Evolutionary conservation across 2,329 filamentous ascomycete genomes (phyloP), one percentile per base, ranked within the genome.

Genomic region (Zasmidium angulare): DNA sequence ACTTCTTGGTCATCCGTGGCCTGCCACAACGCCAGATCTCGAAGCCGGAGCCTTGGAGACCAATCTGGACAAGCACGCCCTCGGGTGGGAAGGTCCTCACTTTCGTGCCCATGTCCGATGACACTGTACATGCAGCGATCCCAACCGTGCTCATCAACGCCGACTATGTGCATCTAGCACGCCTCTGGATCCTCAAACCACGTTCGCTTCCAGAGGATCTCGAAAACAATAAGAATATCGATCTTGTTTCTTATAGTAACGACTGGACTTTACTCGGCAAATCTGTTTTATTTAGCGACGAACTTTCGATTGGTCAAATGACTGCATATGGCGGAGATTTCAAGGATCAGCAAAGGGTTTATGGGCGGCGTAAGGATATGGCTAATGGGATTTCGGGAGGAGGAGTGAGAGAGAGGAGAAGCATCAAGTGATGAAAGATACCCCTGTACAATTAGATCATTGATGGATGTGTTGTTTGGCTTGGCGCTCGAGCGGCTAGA

Each of bases 211-310:
- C 49, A 11, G 26, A 29, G 11, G 26, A 29, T 11, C 26, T 29
- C 14, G 47, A 40, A 12, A 43, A 50, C 20, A 46, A 62, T 10
- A 24, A 58, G 17, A 50, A 51, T 20, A 26, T 50, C 9, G 50
- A 61, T 12, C 24, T 53, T 19, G 53, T 60, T 4, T 55, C 50
- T 36, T 26, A 55, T 23, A 51, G 54, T 23, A 47, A 58, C 7
- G 71, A 73, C 23, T 79, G 77, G 77, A 76, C 72, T 1, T 40
- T 78, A 24, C 65, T 74, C 29, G 71, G 71, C 2, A 79, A 79
- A 66, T 72, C 72, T 1, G 70, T 74, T 2, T 58, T 78, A 6
- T 78, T 78, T 68, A 74, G 73, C 19, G 76, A 77, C 56, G 69
- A 72, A 56, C 24, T 62, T 7, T 70, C 67, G 10, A 63, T 69